Base-by-base conservation (phyloP, 805 yeast genomes). In the Torulaspora delbrueckii region DNA sequence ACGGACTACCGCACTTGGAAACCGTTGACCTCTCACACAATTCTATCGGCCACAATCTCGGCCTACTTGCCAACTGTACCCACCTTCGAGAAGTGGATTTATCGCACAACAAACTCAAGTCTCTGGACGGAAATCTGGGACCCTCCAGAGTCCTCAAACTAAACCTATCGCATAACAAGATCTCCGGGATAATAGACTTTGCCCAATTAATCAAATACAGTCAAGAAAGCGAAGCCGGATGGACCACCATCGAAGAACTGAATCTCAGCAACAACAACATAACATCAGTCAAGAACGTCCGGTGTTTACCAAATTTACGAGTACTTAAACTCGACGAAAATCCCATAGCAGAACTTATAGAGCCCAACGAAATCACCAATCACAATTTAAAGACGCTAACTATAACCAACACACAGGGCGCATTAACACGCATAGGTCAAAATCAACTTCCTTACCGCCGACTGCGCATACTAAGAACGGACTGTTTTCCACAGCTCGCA, bases 181-280 rank as follows among this genome's bases (percentile, higher is more conserved):
- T 63, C 22, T 37, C 34, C 13, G 66, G 65, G 1, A 40, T 45
- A 8, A 41, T 63, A 5, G 60, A 63, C 44, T 60, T 61, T 40
- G 53, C 48, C n/a, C 52, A 51, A 18, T 18, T 61, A 12, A 42
- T 51, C 19, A 37, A 45, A 9, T 31, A 45, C 19, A 51, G 49
- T 16, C 34, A 44, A 25, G 38, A 42, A 14, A 10, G 30, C 40
- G 25, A 33, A 36, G 16, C 30, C 42, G n/a, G 48, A 37, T 56
- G 64, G 65, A 13, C 42, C 19, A 39, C 50, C 8, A 35, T 63
- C 7, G 50, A 55, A 27, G 54, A 51, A 16, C 50, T 63, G n/a
- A 51, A 62, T 40, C 47, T 63, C 13, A 41, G 56, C 27, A 44
- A 46, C 38, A 63, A 63, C 42, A 35, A 43, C 8, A 58, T 63